Base-by-base conservation (phyloP, 2,329 filamentous ascomycete species). In the Aspergillus puulaauensis region DNA sequence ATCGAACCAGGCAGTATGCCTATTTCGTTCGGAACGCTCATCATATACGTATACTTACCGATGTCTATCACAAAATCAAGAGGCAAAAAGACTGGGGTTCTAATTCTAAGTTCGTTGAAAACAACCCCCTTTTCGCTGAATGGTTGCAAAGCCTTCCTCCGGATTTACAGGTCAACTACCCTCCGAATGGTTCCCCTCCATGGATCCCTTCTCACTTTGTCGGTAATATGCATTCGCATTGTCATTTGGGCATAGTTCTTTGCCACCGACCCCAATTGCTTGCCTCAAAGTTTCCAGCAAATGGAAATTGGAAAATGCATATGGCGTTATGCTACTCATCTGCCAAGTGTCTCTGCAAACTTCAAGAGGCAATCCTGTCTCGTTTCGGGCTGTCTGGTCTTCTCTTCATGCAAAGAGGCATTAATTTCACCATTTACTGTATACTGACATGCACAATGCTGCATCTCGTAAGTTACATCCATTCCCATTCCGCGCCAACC, bases 361-460 rank as follows among this genome's bases (percentile, higher is more conserved):
- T 97, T 6, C 92, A 97, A 70, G 93, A 98, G 75, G 88, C 88
- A 2, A 86, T 96, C 37, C 70, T 96, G 58, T 83, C 88, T 54
- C 83, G 85, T 0, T 96, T 88, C 72, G 91, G 92, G 3, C 79
- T 96, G 59, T 84, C 84, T 15, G 93, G 93, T 0, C 80, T 98
- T 15, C 82, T 95, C 66, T 96, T 89, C 76, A 97, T 97, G 93
- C 89, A 93, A 68, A 85, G 93, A 64, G 93, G 93, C 40, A 92
- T 96, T 71, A 96, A 93, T 74, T 98, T 96, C 69, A 91, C 91
- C 6, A 91, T 98, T n/a, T 98, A 98, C 70, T 87, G 88, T 56
- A 86, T 96, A 24, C 79, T 98, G 46, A 95, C 91, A 0, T 96
- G 93, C 78, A 93, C 93, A 23, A 93, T 97, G 75, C 83, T 98